Evolutionary conservation across 2,329 filamentous ascomycete genomes (phyloP).

Genomic region (Akanthomyces dipterigenus): DNA sequence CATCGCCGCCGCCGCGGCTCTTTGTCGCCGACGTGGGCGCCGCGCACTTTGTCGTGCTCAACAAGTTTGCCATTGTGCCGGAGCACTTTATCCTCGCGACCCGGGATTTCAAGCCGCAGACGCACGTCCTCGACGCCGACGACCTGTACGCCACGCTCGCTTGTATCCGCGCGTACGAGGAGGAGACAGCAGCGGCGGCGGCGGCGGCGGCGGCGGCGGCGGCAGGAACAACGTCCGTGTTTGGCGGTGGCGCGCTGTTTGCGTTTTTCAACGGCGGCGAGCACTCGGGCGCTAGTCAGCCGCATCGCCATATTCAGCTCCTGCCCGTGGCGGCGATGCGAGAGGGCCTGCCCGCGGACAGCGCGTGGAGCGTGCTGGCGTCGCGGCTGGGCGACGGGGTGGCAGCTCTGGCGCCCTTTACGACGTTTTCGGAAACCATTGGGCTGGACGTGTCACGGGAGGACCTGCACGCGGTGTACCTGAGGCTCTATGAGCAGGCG

Average conservation of each 20-base stretch:
- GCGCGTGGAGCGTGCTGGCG: conserved; percentile 43
- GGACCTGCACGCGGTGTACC: conserved; percentile 37
- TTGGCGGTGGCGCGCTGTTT: conserved; percentile 41
- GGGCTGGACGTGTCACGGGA: conserved; percentile 25
- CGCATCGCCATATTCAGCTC: conserved; percentile 67
- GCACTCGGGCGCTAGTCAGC: conserved; percentile 64
- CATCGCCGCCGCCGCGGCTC: conserved; percentile 41
- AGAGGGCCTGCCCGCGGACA: conserved; percentile 35
- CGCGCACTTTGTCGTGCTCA: conserved; percentile 59
- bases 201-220: conserved; percentile 18
- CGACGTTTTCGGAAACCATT: conserved; percentile 35
- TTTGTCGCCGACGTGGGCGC: conserved; percentile 45
- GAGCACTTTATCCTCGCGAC: conserved; percentile 69
- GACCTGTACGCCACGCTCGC: conserved; percentile 57
- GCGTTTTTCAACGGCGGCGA: conserved; percentile 66
- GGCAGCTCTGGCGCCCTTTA: conserved; percentile 33
- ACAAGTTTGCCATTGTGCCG: conserved; percentile 67
- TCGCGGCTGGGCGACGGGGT: conserved; percentile 25
- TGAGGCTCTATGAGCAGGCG: conserved; percentile 40
- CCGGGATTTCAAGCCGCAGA: conserved; percentile 56
- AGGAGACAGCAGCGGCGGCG: background rate
- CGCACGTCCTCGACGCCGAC: conserved; percentile 50
- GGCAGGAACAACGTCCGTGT: too few relatives aligned
- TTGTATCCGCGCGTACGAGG: conserved; percentile 52
- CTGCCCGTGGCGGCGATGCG: conserved; percentile 59